Conservation (phyloP, 129 eudicot genomes). For the Flaveria sonorensis region DNA sequence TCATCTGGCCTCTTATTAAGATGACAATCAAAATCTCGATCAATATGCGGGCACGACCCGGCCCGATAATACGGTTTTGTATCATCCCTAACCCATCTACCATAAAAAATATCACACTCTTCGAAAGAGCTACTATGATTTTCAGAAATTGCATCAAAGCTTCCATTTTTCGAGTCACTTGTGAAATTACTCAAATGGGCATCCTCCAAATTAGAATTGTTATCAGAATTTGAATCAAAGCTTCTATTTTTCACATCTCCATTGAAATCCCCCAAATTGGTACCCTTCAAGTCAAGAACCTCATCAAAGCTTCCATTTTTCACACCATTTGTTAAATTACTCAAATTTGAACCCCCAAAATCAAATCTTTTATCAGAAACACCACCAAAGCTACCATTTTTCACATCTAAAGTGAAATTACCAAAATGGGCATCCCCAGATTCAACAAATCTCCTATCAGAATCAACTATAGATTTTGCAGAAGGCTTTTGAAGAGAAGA, state of each 20-base stretch:
- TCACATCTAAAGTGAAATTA: constrained; percentile 30
- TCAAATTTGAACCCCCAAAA: constrained; percentile 33
- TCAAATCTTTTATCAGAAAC: constrained; percentile 23
- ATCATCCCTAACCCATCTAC: constrained; percentile 92
- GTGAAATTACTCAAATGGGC: constrained; percentile 50
- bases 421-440: constrained; percentile 38
- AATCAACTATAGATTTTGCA: constrained; percentile 18
- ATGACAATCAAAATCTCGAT: constrained; percentile 82
- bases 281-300: constrained; percentile 28
- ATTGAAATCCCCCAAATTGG: constrained; percentile 47
- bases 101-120: constrained; percentile 75
- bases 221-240: constrained; percentile 28
- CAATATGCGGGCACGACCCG: constrained; percentile 81
- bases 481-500: constrained; percentile 32
- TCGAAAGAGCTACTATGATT: constrained; percentile 23
- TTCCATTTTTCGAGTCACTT: constrained; percentile 31
- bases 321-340: constrained; percentile 34
- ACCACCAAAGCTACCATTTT: constrained; percentile 34
- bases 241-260: constrained; percentile 31
- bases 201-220: constrained; percentile 26
- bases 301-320: constrained; percentile 35
- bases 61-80: constrained; percentile 78
- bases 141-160: constrained; percentile 28
- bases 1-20: constrained; percentile 78
- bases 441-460: constrained; percentile 14